A percentile compares a stretch with the other conserved stretches of the same genome.
Conservation (phyloP, 768 basidiomycete species). For the Boletus subparvulus region DNA sequence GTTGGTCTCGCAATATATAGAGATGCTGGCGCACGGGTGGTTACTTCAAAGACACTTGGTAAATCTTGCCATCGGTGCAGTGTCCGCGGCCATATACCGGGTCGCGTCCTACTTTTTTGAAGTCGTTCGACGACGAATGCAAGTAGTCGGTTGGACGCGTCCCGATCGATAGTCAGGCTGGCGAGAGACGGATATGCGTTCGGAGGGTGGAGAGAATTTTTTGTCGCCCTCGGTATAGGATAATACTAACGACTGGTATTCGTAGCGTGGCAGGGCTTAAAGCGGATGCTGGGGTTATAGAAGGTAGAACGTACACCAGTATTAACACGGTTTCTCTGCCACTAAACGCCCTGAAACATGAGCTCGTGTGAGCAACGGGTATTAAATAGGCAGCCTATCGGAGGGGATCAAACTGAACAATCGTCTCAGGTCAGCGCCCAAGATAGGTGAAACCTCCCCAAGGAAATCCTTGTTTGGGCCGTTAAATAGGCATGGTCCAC, state of each 20-base stretch:
- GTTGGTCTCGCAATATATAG: constrained; percentile 73
- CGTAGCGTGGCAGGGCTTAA: constrained; percentile 72
- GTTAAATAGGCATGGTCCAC: not conserved
- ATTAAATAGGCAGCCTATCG: too few relatives aligned
- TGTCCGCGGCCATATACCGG: constrained; percentile 83
- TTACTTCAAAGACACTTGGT: constrained; percentile 92
- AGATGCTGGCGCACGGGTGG: constrained; percentile 67
- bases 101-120: constrained; percentile 95
- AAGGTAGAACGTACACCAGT: constrained; percentile 4
- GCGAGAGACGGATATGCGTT: constrained; percentile 72
- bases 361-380: not conserved
- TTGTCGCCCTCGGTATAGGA: constrained; percentile 88
- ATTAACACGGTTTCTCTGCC: not conserved
- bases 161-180: constrained; percentile 78
- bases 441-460: not conserved
- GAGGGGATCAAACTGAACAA: not conserved
- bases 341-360: not conserved
- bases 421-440: not conserved
- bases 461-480: not conserved
- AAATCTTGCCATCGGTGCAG: constrained; percentile 80
- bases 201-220: constrained; percentile 86
- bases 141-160: constrained; percentile 82
- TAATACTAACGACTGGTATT: constrained; percentile 96
- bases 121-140: constrained; percentile 88
- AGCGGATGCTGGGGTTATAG: constrained; percentile 30